Base-by-base conservation (phyloP, 768 basidiomycete genomes). In the Lentinula guzmanii region DNA sequence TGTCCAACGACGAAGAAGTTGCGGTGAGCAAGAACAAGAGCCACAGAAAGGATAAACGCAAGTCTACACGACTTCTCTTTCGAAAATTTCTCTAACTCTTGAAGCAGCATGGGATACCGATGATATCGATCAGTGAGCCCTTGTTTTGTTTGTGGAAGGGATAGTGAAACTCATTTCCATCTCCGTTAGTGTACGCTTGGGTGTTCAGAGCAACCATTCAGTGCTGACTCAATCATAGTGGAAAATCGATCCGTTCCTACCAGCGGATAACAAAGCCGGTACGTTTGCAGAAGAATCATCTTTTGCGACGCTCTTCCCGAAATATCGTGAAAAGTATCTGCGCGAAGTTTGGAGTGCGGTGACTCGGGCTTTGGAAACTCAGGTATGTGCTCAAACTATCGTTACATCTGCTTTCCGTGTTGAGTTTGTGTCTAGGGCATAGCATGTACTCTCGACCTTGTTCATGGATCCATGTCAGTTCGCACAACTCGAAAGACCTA, bases 401-500 rank as follows among this genome's bases (percentile, higher is more conserved):
- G 41, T 34, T 35, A 16, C 13, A 10, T 63, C 18, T 21, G 42
- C 65, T 59, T 13, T 39, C 37, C 15, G 55, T 28, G 67, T 8
- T 61, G n/a, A 24, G 8, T 28, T 15, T 16, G 5, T n/a, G 42
- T 4, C 5, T 65, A 97, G 93, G 94, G 93, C 10, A 77, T 98
- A 51, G 83, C 88, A 21, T 98, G 95, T 70, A 93, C 91, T 33
- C 86, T 99, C 18, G 95, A 99, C 75, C 78, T 99, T 63, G 86
- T 99, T 33, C 92, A 98, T 65, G 97, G 97, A 64, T 93, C 92
- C 33, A 98, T 99, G 97, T 89, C 94, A 42, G 97, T 98, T 41
- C 85, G 87, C 62, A 99, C 97, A 31, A 98, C 97, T 11, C 86
- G 97, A 61, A 98, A 97, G 81, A 93, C 97, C 37, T 95, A 83